Evolutionary conservation across 495 filamentous ascomycete species (phyloP), one percentile per base, ranked within the genome.

Genomic region (Penicillium verhagenii): DNA sequence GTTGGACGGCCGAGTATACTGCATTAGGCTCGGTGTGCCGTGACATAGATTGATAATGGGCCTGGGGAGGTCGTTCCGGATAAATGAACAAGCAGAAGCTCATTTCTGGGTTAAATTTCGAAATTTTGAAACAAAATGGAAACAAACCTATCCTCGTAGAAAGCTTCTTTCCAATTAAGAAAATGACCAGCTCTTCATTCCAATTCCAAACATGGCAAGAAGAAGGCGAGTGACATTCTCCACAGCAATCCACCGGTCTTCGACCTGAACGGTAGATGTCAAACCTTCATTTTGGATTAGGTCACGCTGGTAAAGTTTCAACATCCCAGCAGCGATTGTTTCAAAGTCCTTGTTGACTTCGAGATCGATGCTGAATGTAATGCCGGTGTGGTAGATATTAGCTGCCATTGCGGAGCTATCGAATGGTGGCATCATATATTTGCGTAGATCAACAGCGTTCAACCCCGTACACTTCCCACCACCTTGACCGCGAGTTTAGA

Each of bases 211-310:
- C 26, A 56, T 68, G 29, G 35, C 49, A 0, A 4, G 16, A 8
- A 38, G 11, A 16, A 50, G 8, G 2, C 33, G 47, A 29, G 38
- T 60, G 7, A 59, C 16, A 14, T 56, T 55, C 35, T 68, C 53
- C 21, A 59, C 60, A 6, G 43, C 65, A 9, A 70, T 16, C 65
- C 58, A 66, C 52, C 57, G 63, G 24, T 70, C 58, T 2, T 51
- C 47, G 11, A 70, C 40, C 19, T 60, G 46, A 6, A 68, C 6
- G 2, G 33, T 50, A 25, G 31, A 11, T 6, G 8, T 9, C 5
- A 16, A 16, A 13, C 39, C 53, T 2, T 56, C 46, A 33, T 33
- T 11, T 33, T 33, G 10, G 18, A 20, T 23, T 0, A 50, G 14
- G 19, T 39, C 28, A 23, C 47, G 47, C 18, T 38, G 4, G 19